phyloP scores from a whole-genome alignment of 2,329 filamentous ascomycete species.

The Penicillium sp. region DNA sequence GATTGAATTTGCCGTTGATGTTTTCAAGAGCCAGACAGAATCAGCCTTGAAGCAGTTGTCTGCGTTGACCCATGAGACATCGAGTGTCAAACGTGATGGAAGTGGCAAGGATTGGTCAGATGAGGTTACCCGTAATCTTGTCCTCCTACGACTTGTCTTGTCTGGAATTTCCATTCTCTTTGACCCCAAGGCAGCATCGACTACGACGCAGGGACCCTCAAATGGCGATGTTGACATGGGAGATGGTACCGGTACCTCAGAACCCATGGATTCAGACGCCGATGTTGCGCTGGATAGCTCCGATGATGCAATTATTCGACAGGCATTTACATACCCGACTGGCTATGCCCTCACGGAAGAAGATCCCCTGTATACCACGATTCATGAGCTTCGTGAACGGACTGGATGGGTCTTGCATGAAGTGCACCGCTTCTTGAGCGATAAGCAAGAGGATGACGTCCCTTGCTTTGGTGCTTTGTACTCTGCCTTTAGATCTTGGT shows the following conservation, averaged over 20 bases:
- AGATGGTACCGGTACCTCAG: constrained; percentile 41
- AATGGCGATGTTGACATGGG: constrained; percentile 51
- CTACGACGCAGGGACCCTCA: constrained; percentile 41
- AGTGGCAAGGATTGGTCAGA: constrained; percentile 99
- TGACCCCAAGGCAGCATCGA: constrained; percentile 72
- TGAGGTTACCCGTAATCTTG: constrained; percentile 86
- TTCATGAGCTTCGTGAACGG: constrained; percentile 79
- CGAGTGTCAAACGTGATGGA: constrained; percentile 83
- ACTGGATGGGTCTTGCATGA: constrained; percentile 79
- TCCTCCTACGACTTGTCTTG: constrained; percentile 82
- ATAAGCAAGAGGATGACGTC: constrained; percentile 92
- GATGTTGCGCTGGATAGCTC: constrained; percentile 57
- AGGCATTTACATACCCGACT: constrained; percentile 84
- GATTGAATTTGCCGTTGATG: constrained; percentile 81
- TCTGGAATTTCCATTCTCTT: constrained; percentile 90
- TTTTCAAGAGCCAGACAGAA: constrained; percentile 82
- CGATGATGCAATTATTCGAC: constrained; percentile 67
- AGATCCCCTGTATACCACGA: constrained; percentile 68
- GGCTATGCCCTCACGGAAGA: constrained; percentile 75
- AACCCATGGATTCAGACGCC: constrained; percentile 41
- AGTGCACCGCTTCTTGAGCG: constrained; percentile 79
- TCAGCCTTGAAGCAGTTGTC: constrained; percentile 74
- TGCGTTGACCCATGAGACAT: constrained; percentile 77
- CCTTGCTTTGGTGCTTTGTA: constrained; percentile 92
- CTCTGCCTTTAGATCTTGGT: constrained; percentile 91